These are phyloP conservation scores for Perilla frutescens DNA, from an alignment of 257 asterid genomes.

Conservation along the genomic window DNA sequence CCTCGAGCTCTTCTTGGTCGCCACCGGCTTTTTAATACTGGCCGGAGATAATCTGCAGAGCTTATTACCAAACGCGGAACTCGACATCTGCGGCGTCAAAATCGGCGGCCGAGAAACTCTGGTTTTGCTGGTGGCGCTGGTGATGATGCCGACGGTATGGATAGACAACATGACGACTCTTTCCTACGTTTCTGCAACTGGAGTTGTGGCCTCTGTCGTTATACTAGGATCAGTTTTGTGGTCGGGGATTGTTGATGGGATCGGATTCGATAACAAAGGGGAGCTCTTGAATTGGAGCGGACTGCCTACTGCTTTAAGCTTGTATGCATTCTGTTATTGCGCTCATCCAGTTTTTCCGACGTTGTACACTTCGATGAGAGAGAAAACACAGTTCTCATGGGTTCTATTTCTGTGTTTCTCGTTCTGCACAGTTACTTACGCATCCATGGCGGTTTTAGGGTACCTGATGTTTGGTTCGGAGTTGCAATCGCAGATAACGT, in stretches of 20 bases:
- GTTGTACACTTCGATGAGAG: constrained; percentile 62
- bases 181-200: constrained; percentile 67
- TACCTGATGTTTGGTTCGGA: constrained; percentile 63
- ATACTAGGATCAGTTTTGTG: constrained; percentile 56
- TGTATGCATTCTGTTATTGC: constrained; percentile 68
- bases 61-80: constrained; percentile 41
- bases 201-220: constrained; percentile 59
- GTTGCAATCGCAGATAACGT: constrained; percentile 57
- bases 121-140: constrained; percentile 43
- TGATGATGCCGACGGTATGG: constrained; percentile 62
- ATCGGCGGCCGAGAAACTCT: constrained; percentile 50
- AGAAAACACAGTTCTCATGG: constrained; percentile 54
- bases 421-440: constrained; percentile 50
- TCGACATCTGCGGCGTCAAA: constrained; percentile 31
- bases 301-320: constrained; percentile 68
- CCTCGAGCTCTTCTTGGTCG: constrained; percentile 67
- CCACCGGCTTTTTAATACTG: constrained; percentile 69
- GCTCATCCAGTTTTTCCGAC: constrained; percentile 85
- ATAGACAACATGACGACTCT: constrained; percentile 57
- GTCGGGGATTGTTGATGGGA: constrained; percentile 47
- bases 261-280: constrained; percentile 56
- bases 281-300: constrained; percentile 53
- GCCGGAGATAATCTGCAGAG: constrained; percentile 60
- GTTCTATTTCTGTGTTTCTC: constrained; percentile 55
- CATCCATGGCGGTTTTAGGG: constrained; percentile 56